These are phyloP conservation scores for Ocimum tenuiflorum DNA, from an alignment of 257 asterid species.

Conservation along the genomic window DNA sequence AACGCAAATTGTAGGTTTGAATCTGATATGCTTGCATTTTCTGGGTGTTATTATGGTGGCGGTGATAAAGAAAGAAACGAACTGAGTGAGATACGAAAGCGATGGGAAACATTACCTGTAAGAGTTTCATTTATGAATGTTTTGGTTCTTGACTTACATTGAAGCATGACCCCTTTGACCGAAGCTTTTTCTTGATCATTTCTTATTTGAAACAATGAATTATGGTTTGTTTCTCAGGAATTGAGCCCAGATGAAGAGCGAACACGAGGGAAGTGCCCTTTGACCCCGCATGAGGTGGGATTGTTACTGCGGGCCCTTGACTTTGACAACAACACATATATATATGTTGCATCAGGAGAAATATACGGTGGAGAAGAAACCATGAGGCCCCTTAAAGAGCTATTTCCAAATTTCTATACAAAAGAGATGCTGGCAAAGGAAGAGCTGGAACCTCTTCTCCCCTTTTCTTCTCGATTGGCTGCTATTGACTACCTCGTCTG, in stretches of 20 bases:
- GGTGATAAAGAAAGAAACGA: slow-evolving; percentile 64
- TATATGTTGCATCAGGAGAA: slow-evolving; percentile 97
- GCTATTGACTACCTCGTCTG: slow-evolving; percentile 88
- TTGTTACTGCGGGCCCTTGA: slow-evolving; percentile 93
- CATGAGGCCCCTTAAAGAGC: slow-evolving; percentile 81
- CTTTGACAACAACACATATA: slow-evolving; percentile 69
- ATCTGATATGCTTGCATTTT: slow-evolving; percentile 71
- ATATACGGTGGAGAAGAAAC: slow-evolving; percentile 98
- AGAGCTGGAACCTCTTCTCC: slow-evolving; percentile 67
- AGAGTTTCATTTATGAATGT: slow-evolving; percentile 22
- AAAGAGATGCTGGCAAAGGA: slow-evolving; percentile 85
- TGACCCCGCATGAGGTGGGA: slow-evolving; percentile 97
- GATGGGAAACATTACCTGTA: slow-evolving; percentile 68
- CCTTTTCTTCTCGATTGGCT: slow-evolving; percentile 92
- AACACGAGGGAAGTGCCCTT: slow-evolving; percentile 90
- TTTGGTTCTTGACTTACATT: not conserved
- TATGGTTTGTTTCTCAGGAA: slow-evolving; percentile 47
- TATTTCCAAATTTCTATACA: slow-evolving; percentile 88
- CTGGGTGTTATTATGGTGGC: slow-evolving; percentile 72
- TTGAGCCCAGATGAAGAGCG: slow-evolving; percentile 92
- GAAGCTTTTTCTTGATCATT: not conserved
- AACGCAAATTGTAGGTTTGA: slow-evolving; percentile 49
- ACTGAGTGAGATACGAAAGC: slow-evolving; percentile 57
- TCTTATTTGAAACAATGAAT: slow-evolving; percentile 2
- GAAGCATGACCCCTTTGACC: slow-evolving; percentile 7